A percentile compares a stretch with the other conserved stretches of the same genome.
Evolutionary conservation across 1,139 yeast species (phyloP).

Genomic region (Protomyces pachydermus): DNA sequence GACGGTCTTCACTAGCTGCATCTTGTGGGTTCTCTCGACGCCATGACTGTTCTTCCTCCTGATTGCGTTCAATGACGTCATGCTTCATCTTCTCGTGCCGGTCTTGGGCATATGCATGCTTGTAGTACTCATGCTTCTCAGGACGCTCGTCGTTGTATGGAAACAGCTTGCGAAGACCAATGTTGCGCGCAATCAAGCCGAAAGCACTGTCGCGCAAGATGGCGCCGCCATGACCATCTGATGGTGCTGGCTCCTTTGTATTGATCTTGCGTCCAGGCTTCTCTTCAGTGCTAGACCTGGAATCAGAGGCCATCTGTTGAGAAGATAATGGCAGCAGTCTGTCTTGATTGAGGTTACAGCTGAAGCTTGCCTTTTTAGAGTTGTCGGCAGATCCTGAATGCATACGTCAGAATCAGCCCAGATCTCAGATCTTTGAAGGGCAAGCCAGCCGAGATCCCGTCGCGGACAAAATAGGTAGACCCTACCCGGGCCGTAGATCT

Average conservation of each 20-base stretch:
- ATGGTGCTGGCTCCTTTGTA: constrained; percentile 11
- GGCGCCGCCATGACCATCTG: constrained; percentile 9
- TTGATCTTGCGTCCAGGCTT: constrained; percentile 5
- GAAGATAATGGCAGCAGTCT: background rate
- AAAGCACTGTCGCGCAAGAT: constrained; percentile 12
- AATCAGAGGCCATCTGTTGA: background rate
- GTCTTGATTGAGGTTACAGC: background rate
- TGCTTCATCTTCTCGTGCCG: constrained; percentile 3
- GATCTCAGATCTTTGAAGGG: too few relatives aligned
- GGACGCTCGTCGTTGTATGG: constrained; percentile 20
- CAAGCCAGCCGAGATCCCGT: background rate
- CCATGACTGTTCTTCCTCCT: constrained; percentile 8
- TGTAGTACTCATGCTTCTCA: background rate
- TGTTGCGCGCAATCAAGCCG: background rate
- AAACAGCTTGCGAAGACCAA: background rate
- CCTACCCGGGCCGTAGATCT: too few relatives aligned
- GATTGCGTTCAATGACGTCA: constrained; percentile 11
- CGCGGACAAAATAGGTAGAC: too few relatives aligned
- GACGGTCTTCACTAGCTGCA: constrained; percentile 8
- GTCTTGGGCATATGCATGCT: constrained; percentile 1
- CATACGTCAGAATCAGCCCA: background rate
- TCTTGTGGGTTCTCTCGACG: constrained; percentile 17
- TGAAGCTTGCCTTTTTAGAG: background rate
- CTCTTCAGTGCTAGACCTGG: background rate
- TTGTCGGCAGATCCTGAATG: background rate